Evolutionary conservation across 345 rosid species (phyloP), one percentile per base, ranked within the genome.

Genomic region (Murraya koenigii): DNA sequence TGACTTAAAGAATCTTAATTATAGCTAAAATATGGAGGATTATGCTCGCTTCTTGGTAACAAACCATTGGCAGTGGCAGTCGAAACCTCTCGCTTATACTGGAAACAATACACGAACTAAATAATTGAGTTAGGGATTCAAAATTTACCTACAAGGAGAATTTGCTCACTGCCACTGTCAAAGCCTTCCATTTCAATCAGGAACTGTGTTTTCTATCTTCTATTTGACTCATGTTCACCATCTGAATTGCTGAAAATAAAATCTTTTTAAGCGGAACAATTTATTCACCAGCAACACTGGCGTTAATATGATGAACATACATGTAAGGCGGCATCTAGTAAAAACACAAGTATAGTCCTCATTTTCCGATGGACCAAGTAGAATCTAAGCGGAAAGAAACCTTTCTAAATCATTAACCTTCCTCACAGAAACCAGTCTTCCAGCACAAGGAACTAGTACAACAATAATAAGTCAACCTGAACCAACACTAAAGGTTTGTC

Each of bases 101-200:
- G 19, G 66, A 73, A 60, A 41, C 60, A 39, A 26, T 1, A 8
- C 39, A 23, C 11, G 15, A 75, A 25, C 56, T 36, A 66, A 23
- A 36, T 15, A 71, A 69, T 23, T 33, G 19, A 55, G 63, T 71
- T 19, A 44, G 33, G 25, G 64, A 61, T 69, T 59, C 73, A 73
- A 67, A n/a, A 44, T 69, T 80, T 89, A 95, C 97, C 99, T 84
- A 95, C 90, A n/a, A 95, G 93, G 78, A 95, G 91, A 85, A 95
- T 88, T 81, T 94, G 99, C 82, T 93, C 99, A 73, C 86, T 88
- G 73, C 94, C 93, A 66, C 92, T 85, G 76, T 94, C 97, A 66
- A 95, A 95, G 78, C 97, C 98, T 90, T 95, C 97, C 98, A 94
- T 94, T 88, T 95, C 98, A 71, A 96, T 94, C 28, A 95, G 92